phyloP scores from a whole-genome alignment of 345 rosid genomes.

The Eucalyptus erythrocorys region DNA sequence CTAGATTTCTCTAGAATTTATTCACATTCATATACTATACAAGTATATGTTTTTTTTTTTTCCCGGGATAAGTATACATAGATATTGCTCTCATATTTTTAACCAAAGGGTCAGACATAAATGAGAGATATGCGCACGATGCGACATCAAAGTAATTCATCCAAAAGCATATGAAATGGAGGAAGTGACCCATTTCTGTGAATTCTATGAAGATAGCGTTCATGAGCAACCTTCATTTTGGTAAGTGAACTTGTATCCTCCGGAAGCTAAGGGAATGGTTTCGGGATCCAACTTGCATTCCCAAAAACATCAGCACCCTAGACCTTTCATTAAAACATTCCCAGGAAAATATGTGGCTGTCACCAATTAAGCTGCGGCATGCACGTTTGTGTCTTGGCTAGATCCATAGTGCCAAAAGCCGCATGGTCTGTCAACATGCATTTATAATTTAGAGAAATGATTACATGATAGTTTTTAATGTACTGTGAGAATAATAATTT shows the following conservation, averaged over 20 bases:
- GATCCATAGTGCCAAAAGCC: background rate
- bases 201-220: background rate
- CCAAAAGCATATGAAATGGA: background rate
- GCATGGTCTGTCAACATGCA: background rate
- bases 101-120: background rate
- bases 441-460: background rate
- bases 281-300: background rate
- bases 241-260: background rate
- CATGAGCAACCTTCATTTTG: background rate
- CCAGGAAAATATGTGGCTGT: background rate
- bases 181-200: background rate
- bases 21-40: background rate
- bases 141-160: background rate
- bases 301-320: background rate
- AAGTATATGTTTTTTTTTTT: background rate
- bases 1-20: background rate
- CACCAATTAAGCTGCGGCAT: background rate
- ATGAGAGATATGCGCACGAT: background rate
- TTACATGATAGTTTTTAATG: too few species aligned
- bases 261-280: background rate
- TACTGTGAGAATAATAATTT: too few species aligned
- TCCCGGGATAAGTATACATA: background rate
- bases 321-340: background rate
- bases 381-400: background rate
- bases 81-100: background rate